Percentiles rank a stretch among this genome's conserved stretches.
Conservation (phyloP, 73 alveolate genomes). For the Stentor roeselii region DNA sequence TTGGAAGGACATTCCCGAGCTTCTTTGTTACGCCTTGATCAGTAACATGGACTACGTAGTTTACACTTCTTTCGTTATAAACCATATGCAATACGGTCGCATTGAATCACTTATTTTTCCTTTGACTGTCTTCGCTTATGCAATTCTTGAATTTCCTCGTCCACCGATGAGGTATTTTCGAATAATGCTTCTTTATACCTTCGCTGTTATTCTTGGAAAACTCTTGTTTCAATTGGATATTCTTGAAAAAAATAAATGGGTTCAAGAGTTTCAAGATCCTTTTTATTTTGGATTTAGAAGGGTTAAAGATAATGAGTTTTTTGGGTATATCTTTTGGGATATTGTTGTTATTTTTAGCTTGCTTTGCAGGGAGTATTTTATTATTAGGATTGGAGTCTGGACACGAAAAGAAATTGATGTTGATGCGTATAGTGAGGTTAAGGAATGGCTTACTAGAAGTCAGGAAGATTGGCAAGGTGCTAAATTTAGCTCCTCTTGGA, state of each 20-base stretch:
- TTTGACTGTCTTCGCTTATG: slow-evolving; percentile 47
- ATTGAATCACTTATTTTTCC: slow-evolving; percentile 50
- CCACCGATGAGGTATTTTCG: slow-evolving; percentile 50
- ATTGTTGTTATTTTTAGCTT: neutral
- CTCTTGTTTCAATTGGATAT: slow-evolving; percentile 44
- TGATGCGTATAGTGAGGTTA: slow-evolving; percentile 3
- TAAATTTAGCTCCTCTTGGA: too few species aligned
- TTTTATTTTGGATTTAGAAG: neutral
- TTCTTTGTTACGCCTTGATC: neutral
- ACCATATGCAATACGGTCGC: slow-evolving; percentile 44
- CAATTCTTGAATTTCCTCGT: slow-evolving; percentile 53
- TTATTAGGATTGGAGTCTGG: slow-evolving; percentile 2
- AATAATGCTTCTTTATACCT: slow-evolving; percentile 44
- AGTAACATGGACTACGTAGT: slow-evolving; percentile 4
- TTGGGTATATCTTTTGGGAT: neutral
- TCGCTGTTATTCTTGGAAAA: slow-evolving; percentile 38
- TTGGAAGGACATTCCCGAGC: neutral
- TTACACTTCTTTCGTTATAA: slow-evolving; percentile 11
- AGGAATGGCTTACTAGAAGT: neutral
- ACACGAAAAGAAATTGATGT: neutral
- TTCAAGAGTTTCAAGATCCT: neutral
- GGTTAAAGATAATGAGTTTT: neutral
- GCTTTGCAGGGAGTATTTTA: neutral
- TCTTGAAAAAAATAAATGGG: neutral
- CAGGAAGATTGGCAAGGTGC: neutral